These are phyloP conservation scores for Staphylotrichum tortipilum DNA, from an alignment of 495 filamentous ascomycete genomes.

Conservation along the genomic window DNA sequence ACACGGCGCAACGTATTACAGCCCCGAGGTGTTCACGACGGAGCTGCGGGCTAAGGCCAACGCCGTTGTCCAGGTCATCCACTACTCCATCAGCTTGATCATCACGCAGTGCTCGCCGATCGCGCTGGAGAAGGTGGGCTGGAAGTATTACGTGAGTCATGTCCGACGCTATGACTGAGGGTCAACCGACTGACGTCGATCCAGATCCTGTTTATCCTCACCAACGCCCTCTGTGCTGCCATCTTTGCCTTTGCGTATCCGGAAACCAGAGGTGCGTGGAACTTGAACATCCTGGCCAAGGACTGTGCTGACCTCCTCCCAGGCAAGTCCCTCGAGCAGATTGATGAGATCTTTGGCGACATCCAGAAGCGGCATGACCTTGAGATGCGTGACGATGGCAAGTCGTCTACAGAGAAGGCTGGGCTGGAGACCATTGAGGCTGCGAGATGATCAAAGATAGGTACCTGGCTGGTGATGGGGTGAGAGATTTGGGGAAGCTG, in stretches of 20 bases:
- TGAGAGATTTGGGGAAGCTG: too few species aligned
- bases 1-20: neutral
- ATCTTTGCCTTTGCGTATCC: constrained; percentile 43
- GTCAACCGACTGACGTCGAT: neutral
- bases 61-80: constrained; percentile 43
- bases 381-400: neutral
- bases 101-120: constrained; percentile 50
- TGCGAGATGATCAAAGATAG: neutral
- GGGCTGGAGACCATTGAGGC: neutral
- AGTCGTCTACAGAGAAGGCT: neutral
- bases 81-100: constrained; percentile 47
- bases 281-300: neutral
- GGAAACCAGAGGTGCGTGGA: constrained; percentile 37
- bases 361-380: constrained; percentile 6
- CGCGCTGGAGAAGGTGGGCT: constrained; percentile 39
- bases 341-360: constrained; percentile 39
- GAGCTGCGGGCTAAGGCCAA: constrained; percentile 46
- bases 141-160: constrained; percentile 36
- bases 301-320: neutral
- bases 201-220: constrained; percentile 44
- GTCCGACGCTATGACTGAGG: neutral
- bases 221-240: constrained; percentile 38
- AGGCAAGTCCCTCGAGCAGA: constrained; percentile 45
- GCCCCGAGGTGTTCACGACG: constrained; percentile 49
- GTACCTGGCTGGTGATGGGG: too few species aligned